Conservation (phyloP, 441 rosid genomes). For the Gossypium davidsonii region DNA sequence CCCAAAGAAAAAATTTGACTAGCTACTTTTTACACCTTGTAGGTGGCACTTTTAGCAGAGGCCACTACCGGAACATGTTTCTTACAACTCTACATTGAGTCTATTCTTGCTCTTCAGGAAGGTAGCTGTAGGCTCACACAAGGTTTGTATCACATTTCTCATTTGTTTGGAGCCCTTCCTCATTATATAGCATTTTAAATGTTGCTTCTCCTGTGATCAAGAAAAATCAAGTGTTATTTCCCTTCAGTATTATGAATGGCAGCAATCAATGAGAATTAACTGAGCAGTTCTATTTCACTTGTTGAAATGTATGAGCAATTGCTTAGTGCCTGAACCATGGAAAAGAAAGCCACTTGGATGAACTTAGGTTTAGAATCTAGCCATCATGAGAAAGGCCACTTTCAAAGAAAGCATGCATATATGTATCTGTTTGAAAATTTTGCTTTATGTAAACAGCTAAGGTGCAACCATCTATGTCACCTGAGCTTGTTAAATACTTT, state of each 20-base stretch:
- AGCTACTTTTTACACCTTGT: slow-evolving; percentile 17
- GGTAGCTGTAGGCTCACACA: slow-evolving; percentile 53
- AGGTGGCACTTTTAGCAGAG: slow-evolving; percentile 96
- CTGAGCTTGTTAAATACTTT: background rate
- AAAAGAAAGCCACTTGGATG: slow-evolving; percentile 2
- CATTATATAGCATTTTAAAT: background rate
- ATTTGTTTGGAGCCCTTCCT: background rate
- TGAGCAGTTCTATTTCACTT: slow-evolving; percentile 4
- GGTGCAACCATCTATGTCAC: background rate
- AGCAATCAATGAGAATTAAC: background rate
- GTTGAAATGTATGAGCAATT: background rate
- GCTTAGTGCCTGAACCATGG: background rate
- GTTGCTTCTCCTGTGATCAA: background rate
- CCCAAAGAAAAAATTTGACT: slow-evolving; percentile 1
- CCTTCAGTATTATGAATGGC: background rate
- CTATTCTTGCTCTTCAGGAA: slow-evolving; percentile 81
- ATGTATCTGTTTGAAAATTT: background rate
- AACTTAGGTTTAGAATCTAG: background rate
- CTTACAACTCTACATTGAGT: slow-evolving; percentile 76
- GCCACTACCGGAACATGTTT: slow-evolving; percentile 81
- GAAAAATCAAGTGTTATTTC: background rate
- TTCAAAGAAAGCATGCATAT: background rate
- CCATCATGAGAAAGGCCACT: background rate
- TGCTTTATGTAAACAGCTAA: background rate
- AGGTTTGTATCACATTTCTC: slow-evolving; percentile 38